Base-by-base conservation (phyloP, 202 grass and related monocot genomes). In the Zoysia matrella region DNA sequence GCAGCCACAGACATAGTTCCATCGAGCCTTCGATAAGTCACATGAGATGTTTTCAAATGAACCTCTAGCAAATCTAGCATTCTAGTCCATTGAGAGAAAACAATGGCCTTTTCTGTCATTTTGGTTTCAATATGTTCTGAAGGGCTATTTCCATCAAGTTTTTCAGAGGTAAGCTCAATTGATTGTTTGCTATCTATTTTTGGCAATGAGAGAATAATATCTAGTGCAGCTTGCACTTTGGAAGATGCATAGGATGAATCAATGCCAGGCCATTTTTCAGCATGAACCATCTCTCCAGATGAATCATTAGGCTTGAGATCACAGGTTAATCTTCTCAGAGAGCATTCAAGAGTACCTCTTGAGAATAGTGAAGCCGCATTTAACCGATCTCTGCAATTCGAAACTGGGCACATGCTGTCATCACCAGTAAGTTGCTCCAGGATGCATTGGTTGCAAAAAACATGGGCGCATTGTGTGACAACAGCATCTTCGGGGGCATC, bases 401-500 rank as follows among this genome's bases (percentile, higher is more conserved):
- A 83, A 52, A 92, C 90, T 12, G 91, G 87, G 73, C 90, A 90
- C 51, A 93, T 64, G 22, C 22, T 22, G 22, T 22, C 22, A 22
- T 22, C 22, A 22, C 22, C 22, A 22, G 22, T 22, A 22, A 99
- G 87, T 74, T 88, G 93, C 74, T 96, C 96, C 47, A 84, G 88
- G 76, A 99, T 90, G 82, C 96, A 99, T 45, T 99, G 96, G 72
- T 94, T 92, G 89, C 96, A 99, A 60, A 99, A 99, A 75, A 96
- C 96, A 85, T 99, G 96, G 30, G 87, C 87, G 16, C 96, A 99
- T 61, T 80, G 68, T 40, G 96, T 94, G 83, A 99, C 91, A 67
- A 96, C 91, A 75, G 96, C 91, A 88, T 99, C 93, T 84, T 99
- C 96, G 56, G 96, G 96, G n/a, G 96, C 91, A 67, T 99, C 96